phyloP scores from a whole-genome alignment of 2,329 filamentous ascomycete genomes.

The Grosmannia clavigera region DNA sequence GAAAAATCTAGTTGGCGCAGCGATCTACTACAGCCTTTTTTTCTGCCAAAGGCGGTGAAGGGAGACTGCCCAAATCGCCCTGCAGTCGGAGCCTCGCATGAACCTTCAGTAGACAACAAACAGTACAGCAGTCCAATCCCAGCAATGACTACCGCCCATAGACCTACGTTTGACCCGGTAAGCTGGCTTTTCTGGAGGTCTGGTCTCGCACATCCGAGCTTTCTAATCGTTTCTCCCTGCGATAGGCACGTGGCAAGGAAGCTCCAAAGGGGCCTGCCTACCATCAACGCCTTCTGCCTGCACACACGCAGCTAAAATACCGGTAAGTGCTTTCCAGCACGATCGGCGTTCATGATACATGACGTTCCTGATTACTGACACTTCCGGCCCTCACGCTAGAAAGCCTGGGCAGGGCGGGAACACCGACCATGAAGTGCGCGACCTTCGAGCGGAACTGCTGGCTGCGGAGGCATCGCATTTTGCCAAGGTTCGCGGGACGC shows the following conservation, averaged over 20 bases:
- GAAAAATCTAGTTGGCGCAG: neutral
- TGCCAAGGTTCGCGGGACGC: slow-evolving; percentile 65
- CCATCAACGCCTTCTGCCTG: slow-evolving; percentile 88
- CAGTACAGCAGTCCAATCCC: neutral
- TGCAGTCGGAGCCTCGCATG: neutral
- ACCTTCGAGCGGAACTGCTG: slow-evolving; percentile 81
- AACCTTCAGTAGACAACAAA: neutral
- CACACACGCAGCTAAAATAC: slow-evolving; percentile 85
- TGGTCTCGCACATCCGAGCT: neutral
- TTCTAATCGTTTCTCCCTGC: neutral
- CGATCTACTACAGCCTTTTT: slow-evolving; percentile 8
- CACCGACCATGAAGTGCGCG: slow-evolving; percentile 47
- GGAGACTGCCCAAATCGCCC: neutral
- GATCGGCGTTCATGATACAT: neutral
- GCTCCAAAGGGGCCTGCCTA: slow-evolving; percentile 86
- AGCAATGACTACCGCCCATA: slow-evolving; percentile 57
- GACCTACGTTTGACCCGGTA: slow-evolving; percentile 94
- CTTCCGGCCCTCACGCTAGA: slow-evolving; percentile 21
- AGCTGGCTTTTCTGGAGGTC: slow-evolving; percentile 12
- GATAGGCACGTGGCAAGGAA: slow-evolving; percentile 81
- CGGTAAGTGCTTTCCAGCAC: slow-evolving; percentile 34
- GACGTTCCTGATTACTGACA: slow-evolving; percentile 9
- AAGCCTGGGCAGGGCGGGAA: slow-evolving; percentile 83
- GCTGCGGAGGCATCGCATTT: slow-evolving; percentile 80
- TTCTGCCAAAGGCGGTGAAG: slow-evolving; percentile 17